These are phyloP conservation scores for Chlamydomonas eustigma DNA, from an alignment of 139 green algal genomes.

Conservation along the genomic window DNA sequence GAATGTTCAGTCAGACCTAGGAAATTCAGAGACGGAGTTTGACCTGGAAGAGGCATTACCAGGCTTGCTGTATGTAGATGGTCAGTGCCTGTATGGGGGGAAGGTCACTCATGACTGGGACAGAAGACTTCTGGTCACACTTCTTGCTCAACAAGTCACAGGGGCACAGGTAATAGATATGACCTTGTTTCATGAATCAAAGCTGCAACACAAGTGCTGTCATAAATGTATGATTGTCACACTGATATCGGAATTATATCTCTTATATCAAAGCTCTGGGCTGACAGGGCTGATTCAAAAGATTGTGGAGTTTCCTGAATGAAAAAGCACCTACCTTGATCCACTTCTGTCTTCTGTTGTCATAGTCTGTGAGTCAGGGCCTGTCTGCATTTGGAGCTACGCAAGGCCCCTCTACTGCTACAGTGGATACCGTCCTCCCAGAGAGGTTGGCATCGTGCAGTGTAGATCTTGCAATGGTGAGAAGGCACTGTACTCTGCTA, in stretches of 20 bases:
- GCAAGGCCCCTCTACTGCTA: not conserved
- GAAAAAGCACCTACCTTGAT: no score
- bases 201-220: no score
- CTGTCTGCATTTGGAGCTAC: not conserved
- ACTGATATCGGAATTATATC: no score
- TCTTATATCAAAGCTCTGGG: no score
- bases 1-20: not conserved
- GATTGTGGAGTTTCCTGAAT: no score
- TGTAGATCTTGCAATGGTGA: not conserved
- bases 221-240: no score
- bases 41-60: constrained; percentile 16
- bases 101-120: constrained; percentile 45
- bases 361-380: no score
- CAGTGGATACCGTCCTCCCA: constrained; percentile 3
- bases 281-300: no score
- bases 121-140: constrained; percentile 27
- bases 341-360: no score
- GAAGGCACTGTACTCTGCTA: not conserved
- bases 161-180: not conserved
- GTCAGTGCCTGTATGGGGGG: constrained; percentile 38
- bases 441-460: constrained; percentile 16
- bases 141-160: constrained; percentile 36
- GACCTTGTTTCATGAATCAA: constrained; percentile 10
- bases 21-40: not conserved
- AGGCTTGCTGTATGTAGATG: constrained; percentile 32